Conservation (phyloP, 345 rosid species). For the Acer campestre region DNA sequence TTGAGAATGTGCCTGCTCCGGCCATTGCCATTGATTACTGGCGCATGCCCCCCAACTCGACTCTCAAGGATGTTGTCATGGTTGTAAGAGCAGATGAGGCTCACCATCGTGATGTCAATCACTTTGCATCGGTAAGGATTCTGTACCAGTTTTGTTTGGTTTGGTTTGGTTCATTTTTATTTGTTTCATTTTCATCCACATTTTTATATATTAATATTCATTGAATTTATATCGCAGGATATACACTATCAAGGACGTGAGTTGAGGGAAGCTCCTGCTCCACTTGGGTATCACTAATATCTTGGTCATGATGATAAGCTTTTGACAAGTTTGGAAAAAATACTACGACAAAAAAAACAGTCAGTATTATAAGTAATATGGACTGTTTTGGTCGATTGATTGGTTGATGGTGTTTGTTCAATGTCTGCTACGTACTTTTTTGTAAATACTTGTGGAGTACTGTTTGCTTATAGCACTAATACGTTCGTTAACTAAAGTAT, state of each 20-base stretch:
- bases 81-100: conserved; percentile 82
- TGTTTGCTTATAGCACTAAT: background rate
- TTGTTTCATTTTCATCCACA: background rate
- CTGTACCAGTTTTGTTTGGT: background rate
- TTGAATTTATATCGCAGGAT: conserved; percentile 41
- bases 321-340: background rate
- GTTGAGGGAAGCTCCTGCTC: conserved; percentile 71
- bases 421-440: background rate
- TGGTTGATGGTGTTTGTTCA: background rate
- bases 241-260: conserved; percentile 69
- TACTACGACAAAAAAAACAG: background rate
- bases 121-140: conserved; percentile 67
- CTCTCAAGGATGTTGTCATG: conserved; percentile 66
- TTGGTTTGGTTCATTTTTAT: background rate
- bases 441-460: background rate
- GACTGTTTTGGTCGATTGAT: background rate
- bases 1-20: conserved; percentile 79
- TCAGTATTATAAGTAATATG: background rate
- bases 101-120: conserved; percentile 85
- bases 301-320: background rate
- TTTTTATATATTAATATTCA: background rate
- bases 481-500: background rate
- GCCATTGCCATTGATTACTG: conserved; percentile 82
- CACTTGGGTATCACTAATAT: conserved; percentile 61
- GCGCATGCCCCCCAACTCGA: conserved; percentile 61